These are phyloP conservation scores for Mycena vulgaris DNA, from an alignment of 768 basidiomycete species.

Conservation along the genomic window DNA sequence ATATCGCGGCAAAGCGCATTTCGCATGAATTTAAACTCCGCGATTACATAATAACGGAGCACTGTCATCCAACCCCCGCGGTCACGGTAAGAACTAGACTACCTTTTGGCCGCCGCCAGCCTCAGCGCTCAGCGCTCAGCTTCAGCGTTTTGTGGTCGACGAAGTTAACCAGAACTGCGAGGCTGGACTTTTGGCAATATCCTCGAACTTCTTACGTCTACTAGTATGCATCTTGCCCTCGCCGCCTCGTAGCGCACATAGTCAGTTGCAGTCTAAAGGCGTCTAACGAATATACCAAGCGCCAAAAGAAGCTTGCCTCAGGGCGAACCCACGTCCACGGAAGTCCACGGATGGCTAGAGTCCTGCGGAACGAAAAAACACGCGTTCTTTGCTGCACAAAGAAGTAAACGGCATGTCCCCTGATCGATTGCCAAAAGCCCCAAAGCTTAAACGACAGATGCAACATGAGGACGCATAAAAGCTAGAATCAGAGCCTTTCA, in stretches of 20 bases:
- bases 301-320: constrained; percentile 7
- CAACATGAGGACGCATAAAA: constrained; percentile 7
- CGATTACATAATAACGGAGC: too few species aligned
- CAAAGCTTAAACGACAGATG: background rate
- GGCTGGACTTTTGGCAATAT: too few species aligned
- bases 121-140: too few species aligned
- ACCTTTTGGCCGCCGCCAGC: too few species aligned
- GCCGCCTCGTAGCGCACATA: too few species aligned
- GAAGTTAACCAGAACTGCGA: too few species aligned
- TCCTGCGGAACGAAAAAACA: background rate
- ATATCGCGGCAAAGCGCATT: too few species aligned
- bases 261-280: background rate
- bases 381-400: background rate
- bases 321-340: background rate
- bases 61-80: too few species aligned
- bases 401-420: constrained; percentile 11
- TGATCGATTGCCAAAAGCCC: background rate
- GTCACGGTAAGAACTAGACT: too few species aligned
- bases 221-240: background rate
- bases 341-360: too few species aligned
- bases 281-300: background rate
- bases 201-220: background rate
- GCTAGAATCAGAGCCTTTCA: background rate
- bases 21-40: too few species aligned
- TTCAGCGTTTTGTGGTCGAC: too few species aligned